Conservation (phyloP, 2,329 filamentous ascomycete genomes). For the Talaromyces sp. region DNA sequence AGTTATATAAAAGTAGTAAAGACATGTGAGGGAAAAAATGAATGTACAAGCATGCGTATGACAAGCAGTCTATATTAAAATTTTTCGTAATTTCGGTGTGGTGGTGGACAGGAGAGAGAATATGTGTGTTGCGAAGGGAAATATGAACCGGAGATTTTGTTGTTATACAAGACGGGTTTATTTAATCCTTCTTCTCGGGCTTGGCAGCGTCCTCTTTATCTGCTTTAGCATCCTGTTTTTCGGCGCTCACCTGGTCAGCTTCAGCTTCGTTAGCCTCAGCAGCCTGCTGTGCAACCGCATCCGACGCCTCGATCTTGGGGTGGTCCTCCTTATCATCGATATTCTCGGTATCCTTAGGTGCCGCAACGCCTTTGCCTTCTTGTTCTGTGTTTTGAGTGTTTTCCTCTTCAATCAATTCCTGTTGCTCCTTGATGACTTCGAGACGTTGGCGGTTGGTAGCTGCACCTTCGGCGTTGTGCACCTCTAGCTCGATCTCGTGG, state of each 20-base stretch:
- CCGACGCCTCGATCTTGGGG: conserved; percentile 49
- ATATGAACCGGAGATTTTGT: neutral
- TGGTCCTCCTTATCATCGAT: conserved; percentile 88
- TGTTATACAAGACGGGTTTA: neutral
- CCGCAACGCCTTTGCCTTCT: conserved; percentile 69
- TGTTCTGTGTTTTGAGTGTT: conserved; percentile 85
- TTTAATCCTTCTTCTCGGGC: conserved; percentile 5
- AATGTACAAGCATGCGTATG: conserved; percentile 8
- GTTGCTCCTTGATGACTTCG: conserved; percentile 96
- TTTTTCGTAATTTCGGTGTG: conserved; percentile 20
- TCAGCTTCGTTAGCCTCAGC: conserved; percentile 46
- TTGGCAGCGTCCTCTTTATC: conserved; percentile 11
- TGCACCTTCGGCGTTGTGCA: conserved; percentile 92
- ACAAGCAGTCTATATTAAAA: conserved; percentile 17
- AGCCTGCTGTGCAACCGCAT: conserved; percentile 45
- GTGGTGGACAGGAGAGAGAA: conserved; percentile 1
- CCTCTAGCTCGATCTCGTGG: conserved; percentile 98
- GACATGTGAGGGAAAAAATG: neutral
- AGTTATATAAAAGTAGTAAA: neutral
- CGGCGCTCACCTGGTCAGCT: conserved; percentile 40
- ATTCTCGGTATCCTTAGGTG: conserved; percentile 81
- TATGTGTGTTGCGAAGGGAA: conserved; percentile 6
- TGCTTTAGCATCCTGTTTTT: conserved; percentile 18
- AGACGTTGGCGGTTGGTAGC: conserved; percentile 99
- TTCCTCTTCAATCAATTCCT: conserved; percentile 96